phyloP scores from a whole-genome alignment of 345 rosid genomes.

The Salix koriyanagi region DNA sequence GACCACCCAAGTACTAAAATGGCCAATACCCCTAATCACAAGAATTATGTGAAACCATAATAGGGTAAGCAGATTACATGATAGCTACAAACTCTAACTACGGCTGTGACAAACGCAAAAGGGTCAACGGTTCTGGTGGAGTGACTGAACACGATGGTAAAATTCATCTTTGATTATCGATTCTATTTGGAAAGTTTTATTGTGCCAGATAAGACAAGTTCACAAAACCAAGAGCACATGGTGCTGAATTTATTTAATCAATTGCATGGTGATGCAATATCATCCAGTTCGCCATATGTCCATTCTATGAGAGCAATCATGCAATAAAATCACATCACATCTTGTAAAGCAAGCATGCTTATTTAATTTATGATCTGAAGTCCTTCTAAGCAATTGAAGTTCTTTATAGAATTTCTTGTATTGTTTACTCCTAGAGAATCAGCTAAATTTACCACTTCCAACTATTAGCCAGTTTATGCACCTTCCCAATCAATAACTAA shows the following conservation, averaged over 20 bases:
- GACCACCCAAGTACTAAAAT: neutral
- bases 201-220: too few relatives aligned
- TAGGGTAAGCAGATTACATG: neutral
- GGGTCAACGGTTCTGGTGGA: neutral
- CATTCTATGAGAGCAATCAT: too few relatives aligned
- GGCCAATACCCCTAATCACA: too few relatives aligned
- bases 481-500: neutral
- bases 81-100: neutral
- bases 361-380: neutral
- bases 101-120: neutral
- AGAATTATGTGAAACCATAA: too few relatives aligned
- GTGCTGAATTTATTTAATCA: too few relatives aligned
- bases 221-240: too few relatives aligned
- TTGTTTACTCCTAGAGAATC: neutral
- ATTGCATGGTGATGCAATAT: too few relatives aligned
- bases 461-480: neutral
- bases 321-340: neutral
- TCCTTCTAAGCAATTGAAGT: neutral
- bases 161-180: neutral
- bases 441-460: neutral
- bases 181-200: neutral
- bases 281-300: too few relatives aligned
- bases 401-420: neutral
- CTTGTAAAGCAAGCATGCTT: constrained; percentile 2
- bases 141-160: neutral